Conservation (phyloP, 768 basidiomycete genomes). For the Dentipellis fragilis region DNA sequence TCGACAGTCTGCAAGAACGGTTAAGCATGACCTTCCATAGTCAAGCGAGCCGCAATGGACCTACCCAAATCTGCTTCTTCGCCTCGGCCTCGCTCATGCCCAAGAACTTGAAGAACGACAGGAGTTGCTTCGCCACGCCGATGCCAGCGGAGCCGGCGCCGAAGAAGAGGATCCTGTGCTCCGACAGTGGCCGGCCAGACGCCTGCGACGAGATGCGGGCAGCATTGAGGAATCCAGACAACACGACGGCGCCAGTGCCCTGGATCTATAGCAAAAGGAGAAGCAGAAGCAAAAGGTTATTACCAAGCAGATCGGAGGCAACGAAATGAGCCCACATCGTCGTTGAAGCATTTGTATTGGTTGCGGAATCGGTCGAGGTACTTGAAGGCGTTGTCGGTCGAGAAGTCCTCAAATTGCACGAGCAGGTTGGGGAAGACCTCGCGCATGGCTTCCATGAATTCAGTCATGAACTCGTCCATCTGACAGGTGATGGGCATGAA, state of each 20-base stretch:
- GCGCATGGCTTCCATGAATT: slow-evolving; percentile 82
- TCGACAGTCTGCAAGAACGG: slow-evolving; percentile 36
- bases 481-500: slow-evolving; percentile 35
- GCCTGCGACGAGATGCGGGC: slow-evolving; percentile 67
- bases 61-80: slow-evolving; percentile 62
- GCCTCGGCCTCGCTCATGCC: slow-evolving; percentile 74
- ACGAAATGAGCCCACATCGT: slow-evolving; percentile 51
- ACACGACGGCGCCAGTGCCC: slow-evolving; percentile 81
- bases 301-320: background rate
- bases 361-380: slow-evolving; percentile 71
- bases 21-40: background rate
- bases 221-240: slow-evolving; percentile 85
- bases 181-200: slow-evolving; percentile 51
- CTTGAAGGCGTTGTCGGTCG: slow-evolving; percentile 83
- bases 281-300: background rate
- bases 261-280: slow-evolving; percentile 5
- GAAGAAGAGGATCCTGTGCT: slow-evolving; percentile 85
- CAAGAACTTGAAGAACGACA: slow-evolving; percentile 80
- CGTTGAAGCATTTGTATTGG: slow-evolving; percentile 76
- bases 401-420: slow-evolving; percentile 91
- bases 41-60: background rate
- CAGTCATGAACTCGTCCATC: slow-evolving; percentile 83
- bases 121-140: slow-evolving; percentile 82
- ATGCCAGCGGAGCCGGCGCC: slow-evolving; percentile 91
- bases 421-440: slow-evolving; percentile 69